Conservation (phyloP, 208 protist genomes). For the Angomonas deanei region DNA sequence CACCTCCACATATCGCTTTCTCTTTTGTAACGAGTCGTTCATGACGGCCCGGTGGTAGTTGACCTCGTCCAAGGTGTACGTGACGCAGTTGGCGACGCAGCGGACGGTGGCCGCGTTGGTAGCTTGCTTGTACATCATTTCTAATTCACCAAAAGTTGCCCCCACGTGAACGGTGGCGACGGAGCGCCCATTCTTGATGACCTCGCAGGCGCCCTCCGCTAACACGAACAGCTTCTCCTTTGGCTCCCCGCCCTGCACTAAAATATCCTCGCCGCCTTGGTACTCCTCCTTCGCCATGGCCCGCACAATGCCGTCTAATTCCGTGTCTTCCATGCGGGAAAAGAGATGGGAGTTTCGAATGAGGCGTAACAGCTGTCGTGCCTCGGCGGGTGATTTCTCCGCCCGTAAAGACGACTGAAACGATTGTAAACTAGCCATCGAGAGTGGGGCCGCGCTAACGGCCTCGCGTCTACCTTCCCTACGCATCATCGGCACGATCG, state of each 20-base stretch:
- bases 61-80: slow-evolving; percentile 82
- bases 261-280: slow-evolving; percentile 49
- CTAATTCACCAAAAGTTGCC: slow-evolving; percentile 74
- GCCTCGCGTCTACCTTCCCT: slow-evolving; percentile 49
- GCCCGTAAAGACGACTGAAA: not conserved
- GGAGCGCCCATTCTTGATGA: slow-evolving; percentile 70
- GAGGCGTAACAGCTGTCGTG: slow-evolving; percentile 34
- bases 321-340: slow-evolving; percentile 44
- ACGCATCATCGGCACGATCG: slow-evolving; percentile 15
- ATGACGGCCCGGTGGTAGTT: slow-evolving; percentile 79
- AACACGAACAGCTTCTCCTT: slow-evolving; percentile 74
- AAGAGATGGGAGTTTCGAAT: slow-evolving; percentile 69
- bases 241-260: slow-evolving; percentile 63
- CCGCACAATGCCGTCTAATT: slow-evolving; percentile 39
- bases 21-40: slow-evolving; percentile 55
- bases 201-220: slow-evolving; percentile 71
- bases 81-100: slow-evolving; percentile 60
- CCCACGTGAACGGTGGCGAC: slow-evolving; percentile 52
- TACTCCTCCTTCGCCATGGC: slow-evolving; percentile 60
- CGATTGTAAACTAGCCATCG: slow-evolving; percentile 12
- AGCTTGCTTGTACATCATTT: slow-evolving; percentile 86
- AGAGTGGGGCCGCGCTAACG: slow-evolving; percentile 48
- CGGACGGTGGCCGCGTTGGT: slow-evolving; percentile 76
- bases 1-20: slow-evolving; percentile 61
- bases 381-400: slow-evolving; percentile 32